Conservation (phyloP, 2,329 filamentous ascomycete genomes). For the Mollisia scopiformis region DNA sequence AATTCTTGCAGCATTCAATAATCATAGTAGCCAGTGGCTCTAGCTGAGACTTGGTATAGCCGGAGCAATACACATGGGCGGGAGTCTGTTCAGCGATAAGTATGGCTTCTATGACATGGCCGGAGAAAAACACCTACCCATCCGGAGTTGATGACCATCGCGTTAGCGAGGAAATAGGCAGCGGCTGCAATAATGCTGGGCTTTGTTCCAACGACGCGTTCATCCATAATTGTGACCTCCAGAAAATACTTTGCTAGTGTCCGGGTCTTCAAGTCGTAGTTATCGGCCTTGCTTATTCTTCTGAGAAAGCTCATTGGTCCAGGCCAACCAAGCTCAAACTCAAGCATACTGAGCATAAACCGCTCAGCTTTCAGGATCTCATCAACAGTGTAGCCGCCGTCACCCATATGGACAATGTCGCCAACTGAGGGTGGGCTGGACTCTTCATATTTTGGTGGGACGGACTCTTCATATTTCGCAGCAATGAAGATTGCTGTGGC, state of each 20-base stretch:
- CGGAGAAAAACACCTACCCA: no score
- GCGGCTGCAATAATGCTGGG: constrained; percentile 91
- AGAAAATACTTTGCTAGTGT: constrained; percentile 98
- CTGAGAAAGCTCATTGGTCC: constrained; percentile 98
- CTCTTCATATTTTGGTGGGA: no score
- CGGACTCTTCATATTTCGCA: constrained; percentile 98
- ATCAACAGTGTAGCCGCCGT: constrained; percentile 83
- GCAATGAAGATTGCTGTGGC: constrained; percentile 95
- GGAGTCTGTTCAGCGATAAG: no score
- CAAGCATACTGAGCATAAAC: constrained; percentile 96
- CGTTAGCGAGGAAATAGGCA: constrained; percentile 86
- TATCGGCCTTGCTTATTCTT: constrained; percentile 96
- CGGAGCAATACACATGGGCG: no score
- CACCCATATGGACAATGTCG: constrained; percentile 99
- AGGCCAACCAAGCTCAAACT: constrained; percentile 97
- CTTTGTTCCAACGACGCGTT: constrained; percentile 89
- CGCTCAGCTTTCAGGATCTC: constrained; percentile 97
- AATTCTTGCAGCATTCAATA: no score
- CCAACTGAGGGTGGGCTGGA: constrained; percentile 95
- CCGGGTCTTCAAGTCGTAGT: constrained; percentile 93
- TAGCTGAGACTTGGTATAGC: no score
- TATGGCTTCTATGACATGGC: no score
- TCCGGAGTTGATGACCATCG: constrained; percentile 87
- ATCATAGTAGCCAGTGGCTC: no score
- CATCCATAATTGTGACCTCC: constrained; percentile 96